Evolutionary conservation across 1,284 basidiomycete species (phyloP).

Genomic region (Puccinia horiana): DNA sequence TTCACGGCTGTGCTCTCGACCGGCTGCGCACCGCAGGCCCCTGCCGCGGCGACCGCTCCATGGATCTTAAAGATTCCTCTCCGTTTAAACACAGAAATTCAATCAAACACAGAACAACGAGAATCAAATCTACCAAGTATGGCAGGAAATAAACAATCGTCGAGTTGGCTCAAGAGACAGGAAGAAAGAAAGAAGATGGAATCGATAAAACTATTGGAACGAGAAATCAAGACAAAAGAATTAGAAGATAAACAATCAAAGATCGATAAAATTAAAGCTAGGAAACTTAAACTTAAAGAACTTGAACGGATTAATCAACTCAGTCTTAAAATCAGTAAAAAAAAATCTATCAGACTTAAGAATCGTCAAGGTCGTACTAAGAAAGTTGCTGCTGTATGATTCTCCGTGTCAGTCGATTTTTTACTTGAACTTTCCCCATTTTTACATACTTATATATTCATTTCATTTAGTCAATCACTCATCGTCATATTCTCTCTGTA

Average conservation of each 20-base stretch:
- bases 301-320: neutral
- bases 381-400: neutral
- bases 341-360: neutral
- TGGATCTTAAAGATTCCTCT: too few relatives aligned
- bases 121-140: neutral
- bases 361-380: neutral
- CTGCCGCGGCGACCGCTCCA: too few relatives aligned
- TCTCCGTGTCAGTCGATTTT: neutral
- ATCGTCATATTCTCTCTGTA: too few relatives aligned
- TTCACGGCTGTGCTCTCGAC: too few relatives aligned
- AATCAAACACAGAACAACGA: neutral
- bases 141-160: neutral
- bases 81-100: neutral
- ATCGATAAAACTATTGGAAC: neutral
- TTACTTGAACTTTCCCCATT: too few relatives aligned
- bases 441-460: neutral
- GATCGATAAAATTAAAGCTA: neutral
- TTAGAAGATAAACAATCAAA: neutral
- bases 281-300: neutral
- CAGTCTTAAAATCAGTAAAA: neutral
- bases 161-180: constrained; percentile 12
- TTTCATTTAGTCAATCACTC: too few relatives aligned
- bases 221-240: neutral
- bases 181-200: constrained; percentile 14
- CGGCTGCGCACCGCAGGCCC: too few relatives aligned